Base-by-base conservation (phyloP, 179 eudicot species). In the Heliamphora pulchella region DNA sequence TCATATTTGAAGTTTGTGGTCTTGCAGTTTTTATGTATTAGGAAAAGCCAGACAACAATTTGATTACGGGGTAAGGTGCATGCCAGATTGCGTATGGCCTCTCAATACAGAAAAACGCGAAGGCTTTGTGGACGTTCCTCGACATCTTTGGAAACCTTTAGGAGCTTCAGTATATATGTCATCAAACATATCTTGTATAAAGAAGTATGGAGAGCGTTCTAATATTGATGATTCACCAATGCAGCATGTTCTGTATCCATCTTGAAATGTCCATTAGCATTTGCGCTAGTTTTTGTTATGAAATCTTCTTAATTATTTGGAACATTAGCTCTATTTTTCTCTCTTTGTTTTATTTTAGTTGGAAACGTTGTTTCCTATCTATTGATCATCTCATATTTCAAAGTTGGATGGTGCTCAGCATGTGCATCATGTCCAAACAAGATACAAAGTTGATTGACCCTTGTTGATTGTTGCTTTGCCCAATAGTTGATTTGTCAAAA, bases 241-340 rank as follows among this genome's bases (percentile, higher is more conserved):
- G 51, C 86, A 86, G 69, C 85, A 74, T 88, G 86, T 88, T 72
- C 58, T 94, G 98, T 94, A 94, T 94, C 98, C 98, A 86, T 66
- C 85, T 47, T 8, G n/a, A 41, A 15, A 74, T 43, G 11, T 82
- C 47, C 7, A 39, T n/a, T 41, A 54, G 31, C 62, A 55, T 31
- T 55, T 67, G 13, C 53, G 2, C 67, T 75, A 5, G 15, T 46
- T 13, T 57, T 66, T 78, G 22, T 67, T 18, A 68, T 2, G 50
- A 57, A 74, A 51, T 4, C 7, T 44, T 41, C 50, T n/a, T 75
- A 47, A 14, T 61, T 76, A 7, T 6, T 74, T 39, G 22, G 15
- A 55, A 22, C 15, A 31, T 3, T 54, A 55, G 41, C 3, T 74
- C 5, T 4, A 22, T 54, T 9, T 74, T 54, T 54, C 2, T 2